A percentile compares a stretch with the other conserved stretches of the same genome.
These are phyloP conservation scores for Alloteropsis semialata DNA, from an alignment of 176 grass and related monocot genomes.

Conservation along the genomic window DNA sequence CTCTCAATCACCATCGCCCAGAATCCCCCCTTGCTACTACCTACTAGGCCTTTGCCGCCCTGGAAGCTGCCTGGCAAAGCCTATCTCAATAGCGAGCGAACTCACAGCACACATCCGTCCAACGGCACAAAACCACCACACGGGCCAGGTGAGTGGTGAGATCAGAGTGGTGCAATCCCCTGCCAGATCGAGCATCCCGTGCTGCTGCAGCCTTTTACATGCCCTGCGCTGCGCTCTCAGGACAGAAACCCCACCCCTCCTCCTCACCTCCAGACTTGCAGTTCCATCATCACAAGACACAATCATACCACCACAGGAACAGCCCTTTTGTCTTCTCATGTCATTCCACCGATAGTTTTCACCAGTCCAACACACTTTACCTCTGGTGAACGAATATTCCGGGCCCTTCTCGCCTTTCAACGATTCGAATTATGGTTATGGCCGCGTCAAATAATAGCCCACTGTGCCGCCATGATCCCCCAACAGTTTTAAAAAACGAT, in stretches of 20 bases:
- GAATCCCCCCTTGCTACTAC: background rate
- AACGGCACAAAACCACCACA: background rate
- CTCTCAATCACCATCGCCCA: background rate
- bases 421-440: slow-evolving; percentile 30
- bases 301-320: background rate
- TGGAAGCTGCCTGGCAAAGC: background rate
- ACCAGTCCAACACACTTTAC: background rate
- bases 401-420: background rate
- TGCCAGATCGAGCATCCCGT: background rate
- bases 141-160: background rate
- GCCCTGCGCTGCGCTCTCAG: background rate
- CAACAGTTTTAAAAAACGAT: slow-evolving; percentile 24
- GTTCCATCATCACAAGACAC: background rate
- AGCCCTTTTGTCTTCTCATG: slow-evolving; percentile 24
- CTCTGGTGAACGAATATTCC: slow-evolving; percentile 7
- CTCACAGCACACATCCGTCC: background rate
- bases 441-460: slow-evolving; percentile 3
- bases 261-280: background rate
- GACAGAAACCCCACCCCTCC: background rate
- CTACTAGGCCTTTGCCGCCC: background rate
- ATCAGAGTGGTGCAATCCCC: background rate
- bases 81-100: background rate
- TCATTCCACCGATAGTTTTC: background rate
- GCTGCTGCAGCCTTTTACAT: background rate
- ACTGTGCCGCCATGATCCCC: background rate